Evolutionary conservation across 2,329 filamentous ascomycete genomes (phyloP).

Genomic region (Paraphaeosphaeria minitans): DNA sequence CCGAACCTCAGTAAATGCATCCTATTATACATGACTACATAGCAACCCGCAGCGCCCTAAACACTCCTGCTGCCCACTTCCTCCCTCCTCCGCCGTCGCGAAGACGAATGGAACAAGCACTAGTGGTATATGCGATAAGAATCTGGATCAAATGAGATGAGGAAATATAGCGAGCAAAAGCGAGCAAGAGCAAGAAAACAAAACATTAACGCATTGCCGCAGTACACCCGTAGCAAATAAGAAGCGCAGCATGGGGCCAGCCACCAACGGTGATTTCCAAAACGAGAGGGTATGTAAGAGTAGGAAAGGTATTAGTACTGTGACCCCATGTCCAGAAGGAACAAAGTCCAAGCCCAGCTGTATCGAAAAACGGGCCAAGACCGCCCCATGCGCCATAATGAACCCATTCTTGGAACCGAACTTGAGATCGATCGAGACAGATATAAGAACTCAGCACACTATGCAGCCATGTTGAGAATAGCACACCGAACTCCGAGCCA

Average conservation of each 20-base stretch:
- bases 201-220: slow-evolving; percentile 35
- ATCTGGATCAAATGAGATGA: slow-evolving; percentile 26
- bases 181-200: slow-evolving; percentile 17
- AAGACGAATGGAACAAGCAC: slow-evolving; percentile 36
- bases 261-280: slow-evolving; percentile 42
- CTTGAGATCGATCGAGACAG: slow-evolving; percentile 13
- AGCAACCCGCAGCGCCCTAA: slow-evolving; percentile 21
- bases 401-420: slow-evolving; percentile 30
- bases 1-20: neutral
- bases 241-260: slow-evolving; percentile 44
- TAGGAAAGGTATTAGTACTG: slow-evolving; percentile 46
- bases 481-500: slow-evolving; percentile 39
- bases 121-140: slow-evolving; percentile 45
- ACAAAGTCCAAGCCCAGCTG: slow-evolving; percentile 42
- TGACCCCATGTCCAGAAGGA: slow-evolving; percentile 29
- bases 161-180: slow-evolving; percentile 11
- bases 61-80: slow-evolving; percentile 24
- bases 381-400: slow-evolving; percentile 43
- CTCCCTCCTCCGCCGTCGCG: slow-evolving; percentile 21
- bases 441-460: slow-evolving; percentile 19
- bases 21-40: slow-evolving; percentile 28
- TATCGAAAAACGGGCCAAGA: slow-evolving; percentile 40
- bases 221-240: slow-evolving; percentile 32
- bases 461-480: slow-evolving; percentile 23
- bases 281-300: slow-evolving; percentile 45